Conservation (phyloP, 352 stramenopile genomes). For the Peronospora farinosa region DNA sequence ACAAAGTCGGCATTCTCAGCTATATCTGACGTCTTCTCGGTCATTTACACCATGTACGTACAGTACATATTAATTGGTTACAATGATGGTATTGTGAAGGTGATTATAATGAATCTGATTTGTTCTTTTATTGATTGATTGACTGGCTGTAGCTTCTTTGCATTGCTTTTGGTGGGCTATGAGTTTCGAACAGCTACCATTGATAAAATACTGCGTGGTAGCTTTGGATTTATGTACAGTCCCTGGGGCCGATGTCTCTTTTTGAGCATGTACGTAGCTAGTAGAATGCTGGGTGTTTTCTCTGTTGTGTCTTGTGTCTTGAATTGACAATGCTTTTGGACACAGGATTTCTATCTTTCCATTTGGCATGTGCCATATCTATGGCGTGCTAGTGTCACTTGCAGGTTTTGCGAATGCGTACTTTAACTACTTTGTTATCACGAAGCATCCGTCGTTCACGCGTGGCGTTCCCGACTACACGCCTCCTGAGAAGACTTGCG, state of each 20-base stretch:
- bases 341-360: slow-evolving; percentile 85
- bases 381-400: slow-evolving; percentile 75
- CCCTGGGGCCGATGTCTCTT: slow-evolving; percentile 83
- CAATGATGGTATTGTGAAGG: not conserved
- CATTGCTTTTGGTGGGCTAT: slow-evolving; percentile 76
- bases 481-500: slow-evolving; percentile 49
- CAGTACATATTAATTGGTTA: not conserved
- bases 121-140: too few species aligned
- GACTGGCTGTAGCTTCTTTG: slow-evolving; percentile 55
- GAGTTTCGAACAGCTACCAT: slow-evolving; percentile 69
- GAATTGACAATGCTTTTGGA: slow-evolving; percentile 5
- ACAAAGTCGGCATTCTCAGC: slow-evolving; percentile 63
- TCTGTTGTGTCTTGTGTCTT: not conserved
- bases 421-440: slow-evolving; percentile 89
- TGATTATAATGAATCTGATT: not conserved
- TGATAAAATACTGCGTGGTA: slow-evolving; percentile 62
- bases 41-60: slow-evolving; percentile 82
- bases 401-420: slow-evolving; percentile 79
- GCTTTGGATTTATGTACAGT: slow-evolving; percentile 88
- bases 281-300: not conserved
- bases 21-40: slow-evolving; percentile 66
- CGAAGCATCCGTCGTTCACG: slow-evolving; percentile 83
- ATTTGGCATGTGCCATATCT: slow-evolving; percentile 77
- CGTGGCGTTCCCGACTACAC: slow-evolving; percentile 79
- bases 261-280: slow-evolving; percentile 63